phyloP scores from a whole-genome alignment of 129 eudicot species.

The Saussurea involucrata region DNA sequence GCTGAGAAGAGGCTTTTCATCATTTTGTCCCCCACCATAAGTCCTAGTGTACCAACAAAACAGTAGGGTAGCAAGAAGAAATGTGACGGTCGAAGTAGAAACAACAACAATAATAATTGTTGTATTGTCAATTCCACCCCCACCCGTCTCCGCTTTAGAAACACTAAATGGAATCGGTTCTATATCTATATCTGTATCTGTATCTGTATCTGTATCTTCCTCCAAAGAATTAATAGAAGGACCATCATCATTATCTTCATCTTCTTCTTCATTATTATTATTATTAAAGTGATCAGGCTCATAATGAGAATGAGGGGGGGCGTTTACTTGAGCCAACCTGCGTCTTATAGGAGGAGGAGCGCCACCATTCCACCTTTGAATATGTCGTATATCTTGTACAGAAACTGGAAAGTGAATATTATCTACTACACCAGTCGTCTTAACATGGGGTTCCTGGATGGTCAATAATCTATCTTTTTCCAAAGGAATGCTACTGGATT shows the following conservation, averaged over 20 bases:
- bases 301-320: conserved; percentile 32
- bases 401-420: conserved; percentile 25
- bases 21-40: conserved; percentile 50
- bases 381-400: conserved; percentile 36
- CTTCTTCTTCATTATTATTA: not conserved
- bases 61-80: conserved; percentile 46
- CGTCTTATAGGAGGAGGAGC: conserved; percentile 33
- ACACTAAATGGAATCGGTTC: conserved; percentile 31
- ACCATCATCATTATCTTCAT: not conserved
- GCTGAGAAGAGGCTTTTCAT: conserved; percentile 78
- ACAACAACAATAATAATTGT: conserved; percentile 58
- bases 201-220: too few relatives aligned
- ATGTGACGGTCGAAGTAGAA: conserved; percentile 58
- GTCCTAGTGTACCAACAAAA: conserved; percentile 53
- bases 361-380: conserved; percentile 28
- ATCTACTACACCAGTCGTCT: conserved; percentile 32
- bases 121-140: conserved; percentile 28
- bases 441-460: conserved; percentile 29
- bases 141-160: conserved; percentile 22
- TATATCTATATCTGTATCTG: conserved; percentile 27
- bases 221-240: not conserved
- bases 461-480: conserved; percentile 16
- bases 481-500: conserved; percentile 14
- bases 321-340: conserved; percentile 43
- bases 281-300: not conserved